Base-by-base conservation (phyloP, 805 yeast species). In the Kodamaea fukazawae region DNA sequence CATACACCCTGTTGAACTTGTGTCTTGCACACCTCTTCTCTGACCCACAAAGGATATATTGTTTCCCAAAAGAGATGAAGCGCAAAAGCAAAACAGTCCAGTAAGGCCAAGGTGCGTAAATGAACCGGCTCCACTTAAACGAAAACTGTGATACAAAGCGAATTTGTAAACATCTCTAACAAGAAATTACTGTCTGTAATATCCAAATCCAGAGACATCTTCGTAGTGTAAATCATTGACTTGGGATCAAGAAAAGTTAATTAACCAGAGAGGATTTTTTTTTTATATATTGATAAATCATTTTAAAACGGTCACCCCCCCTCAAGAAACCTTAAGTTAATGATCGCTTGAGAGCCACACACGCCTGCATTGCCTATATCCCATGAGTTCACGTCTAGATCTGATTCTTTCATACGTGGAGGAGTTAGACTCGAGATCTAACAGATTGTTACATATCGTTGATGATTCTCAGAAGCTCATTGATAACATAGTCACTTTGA, bases 351-450 rank as follows among this genome's bases (percentile, higher is more conserved):
- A n/a, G n/a, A n/a, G n/a, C n/a, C n/a, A n/a, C n/a, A n/a, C n/a
- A n/a, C n/a, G n/a, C n/a, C n/a, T n/a, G n/a, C n/a, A n/a, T n/a
- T n/a, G n/a, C n/a, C n/a, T n/a, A n/a, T n/a, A n/a, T n/a, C 23
- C 23, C 23, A 38, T 38, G 42, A 28, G 29, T 47, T 37, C 51
- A 27, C 51, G 54, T 27, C 48, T 65, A 14, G 70, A 65, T 44
- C 51, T 47, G 44, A 50, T 65, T 29, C 49, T 64, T 15, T 45
- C 59, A 2, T 51, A 58, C 36, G 71, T 57, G 31, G 65, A 67
- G 34, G 47, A 52, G 27, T 50, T 69, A 6, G 62, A 63, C 17
- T 22, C 50, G 23, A 57, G 58, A 34, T 54, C 70, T 0, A 53
- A 54, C 43, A 29, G 36, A 17, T 44, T 68, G 4, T 32, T 61